Conservation (phyloP, 148 eudicot species). For the Camellia lanceoleosa region DNA sequence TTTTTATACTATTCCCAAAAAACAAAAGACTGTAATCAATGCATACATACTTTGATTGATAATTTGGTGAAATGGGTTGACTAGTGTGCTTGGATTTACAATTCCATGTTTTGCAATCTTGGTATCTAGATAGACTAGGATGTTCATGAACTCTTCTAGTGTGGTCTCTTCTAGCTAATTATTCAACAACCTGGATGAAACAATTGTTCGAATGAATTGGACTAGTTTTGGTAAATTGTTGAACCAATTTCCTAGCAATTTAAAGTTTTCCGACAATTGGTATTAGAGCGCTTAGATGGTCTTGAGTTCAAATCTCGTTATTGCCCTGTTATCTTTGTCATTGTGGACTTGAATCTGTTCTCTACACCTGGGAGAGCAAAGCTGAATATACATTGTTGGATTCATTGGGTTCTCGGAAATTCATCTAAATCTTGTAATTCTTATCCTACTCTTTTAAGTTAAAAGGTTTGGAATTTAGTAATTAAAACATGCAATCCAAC, state of each 20-base stretch:
- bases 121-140: not conserved
- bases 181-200: not conserved
- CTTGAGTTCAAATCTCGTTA: too few species aligned
- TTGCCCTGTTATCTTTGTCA: too few species aligned
- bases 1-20: not conserved
- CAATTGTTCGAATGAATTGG: not conserved
- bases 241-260: too few species aligned
- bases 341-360: too few species aligned
- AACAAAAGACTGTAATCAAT: not conserved
- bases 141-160: not conserved
- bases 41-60: not conserved
- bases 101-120: not conserved
- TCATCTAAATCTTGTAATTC: not conserved
- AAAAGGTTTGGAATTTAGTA: not conserved
- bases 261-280: too few species aligned
- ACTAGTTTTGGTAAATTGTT: not conserved
- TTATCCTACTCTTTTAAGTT: not conserved
- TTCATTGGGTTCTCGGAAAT: too few species aligned
- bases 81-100: not conserved
- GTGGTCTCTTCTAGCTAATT: too few species aligned
- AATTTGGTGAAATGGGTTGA: conserved; percentile 2
- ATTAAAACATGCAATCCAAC: not conserved
- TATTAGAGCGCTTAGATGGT: too few species aligned
- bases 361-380: too few species aligned
- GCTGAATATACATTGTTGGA: too few species aligned